Conservation (phyloP, 495 filamentous ascomycete genomes). For the Lophiotrema nucula region DNA sequence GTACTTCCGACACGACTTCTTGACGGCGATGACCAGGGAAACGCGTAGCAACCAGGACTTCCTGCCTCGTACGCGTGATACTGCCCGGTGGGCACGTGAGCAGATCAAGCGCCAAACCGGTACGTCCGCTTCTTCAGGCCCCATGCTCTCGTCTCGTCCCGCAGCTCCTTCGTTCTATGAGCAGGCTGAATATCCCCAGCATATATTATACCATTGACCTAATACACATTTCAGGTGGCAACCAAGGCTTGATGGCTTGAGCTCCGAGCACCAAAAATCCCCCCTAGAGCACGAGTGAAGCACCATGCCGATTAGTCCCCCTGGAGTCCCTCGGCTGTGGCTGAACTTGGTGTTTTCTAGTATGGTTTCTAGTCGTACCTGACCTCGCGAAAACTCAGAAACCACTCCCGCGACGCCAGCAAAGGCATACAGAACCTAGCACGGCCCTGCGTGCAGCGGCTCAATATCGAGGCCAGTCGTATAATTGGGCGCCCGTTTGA, state of each 20-base stretch:
- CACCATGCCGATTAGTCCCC: background rate
- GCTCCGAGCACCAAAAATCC: too few species aligned
- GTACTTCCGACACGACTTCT: constrained; percentile 87
- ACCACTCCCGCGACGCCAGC: background rate
- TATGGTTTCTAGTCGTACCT: too few species aligned
- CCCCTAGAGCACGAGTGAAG: background rate
- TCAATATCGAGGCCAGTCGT: background rate
- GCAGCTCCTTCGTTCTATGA: background rate
- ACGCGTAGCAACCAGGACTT: constrained; percentile 82
- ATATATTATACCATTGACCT: background rate
- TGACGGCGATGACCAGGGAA: constrained; percentile 82
- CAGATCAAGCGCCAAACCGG: constrained; percentile 89
- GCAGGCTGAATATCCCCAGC: background rate
- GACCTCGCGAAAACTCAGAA: background rate
- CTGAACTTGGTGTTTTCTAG: background rate
- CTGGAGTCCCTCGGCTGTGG: background rate
- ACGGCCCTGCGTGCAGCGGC: background rate
- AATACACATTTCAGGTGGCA: background rate
- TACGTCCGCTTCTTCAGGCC: constrained; percentile 24
- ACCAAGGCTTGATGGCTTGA: too few species aligned
- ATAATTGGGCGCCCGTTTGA: too few species aligned
- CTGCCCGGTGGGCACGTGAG: constrained; percentile 94
- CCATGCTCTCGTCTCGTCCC: background rate
- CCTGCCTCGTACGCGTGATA: constrained; percentile 78
- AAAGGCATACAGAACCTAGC: too few species aligned